Base-by-base conservation (phyloP, 129 eudicot species). In the Chrysanthemum seticuspe region DNA sequence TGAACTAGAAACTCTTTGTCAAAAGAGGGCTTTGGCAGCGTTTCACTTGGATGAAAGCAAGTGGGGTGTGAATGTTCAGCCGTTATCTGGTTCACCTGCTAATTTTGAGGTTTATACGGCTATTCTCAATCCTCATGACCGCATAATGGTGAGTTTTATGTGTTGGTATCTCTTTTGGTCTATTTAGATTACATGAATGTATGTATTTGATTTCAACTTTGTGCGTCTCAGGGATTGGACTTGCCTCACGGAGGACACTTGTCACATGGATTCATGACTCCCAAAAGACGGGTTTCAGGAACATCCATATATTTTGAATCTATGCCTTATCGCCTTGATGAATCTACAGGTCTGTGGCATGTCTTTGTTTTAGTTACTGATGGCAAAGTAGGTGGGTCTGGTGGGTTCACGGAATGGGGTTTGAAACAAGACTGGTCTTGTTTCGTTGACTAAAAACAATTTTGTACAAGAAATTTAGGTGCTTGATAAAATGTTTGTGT, bases 11-110 rank as follows among this genome's bases (percentile, higher is more conserved):
- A 79, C 61, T 55, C 92, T 90, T 44, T 93, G 97, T 77, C 98
- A 90, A 80, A 69, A 86, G 77, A 87, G 98, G 79, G 98, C 98
- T 9, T 81, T 93, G 73, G 96, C 81, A 49, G 92, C 98, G 53
- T 93, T 93, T 87, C 88, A 84, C 68, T 67, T 93, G 68, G 98
- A 93, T 81, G 87, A 81, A 58, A 77, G 81, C 52, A 81, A 87
- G 68, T 93, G 98, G 98, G 97, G 98, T 29, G 98, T 93, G 23
- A 93, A 90, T 83, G 98, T 93, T 64, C 98, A 93, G 65, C 98
- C 98, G 0, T 74, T 90, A 49, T 93, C 98, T 61, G 97, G 96
- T 78, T 90, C 98, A 36, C 97, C 98, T 44, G 98, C 98, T 72
- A 93, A 93, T 84, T 93, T 93, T 84, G 98, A 86, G 72, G 98